Conservation (phyloP, 345 rosid species). For the Nephelium lappaceum region DNA sequence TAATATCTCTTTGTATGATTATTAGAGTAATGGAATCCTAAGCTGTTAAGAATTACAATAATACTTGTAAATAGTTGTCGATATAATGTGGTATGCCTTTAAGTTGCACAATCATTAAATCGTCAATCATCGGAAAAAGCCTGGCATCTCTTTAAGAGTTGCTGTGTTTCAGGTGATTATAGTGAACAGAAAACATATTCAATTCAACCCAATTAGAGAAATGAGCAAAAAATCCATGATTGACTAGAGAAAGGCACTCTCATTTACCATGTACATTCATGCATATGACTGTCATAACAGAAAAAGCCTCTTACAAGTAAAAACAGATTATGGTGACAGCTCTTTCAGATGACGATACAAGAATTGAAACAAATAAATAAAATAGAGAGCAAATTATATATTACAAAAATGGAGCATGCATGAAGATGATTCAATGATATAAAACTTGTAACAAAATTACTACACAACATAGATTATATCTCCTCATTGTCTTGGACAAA, state of each 20-base stretch:
- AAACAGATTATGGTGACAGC: neutral
- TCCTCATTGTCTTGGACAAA: conserved; percentile 23
- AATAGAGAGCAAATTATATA: neutral
- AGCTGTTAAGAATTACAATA: too few relatives aligned
- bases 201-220: neutral
- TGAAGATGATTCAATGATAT: neutral
- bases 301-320: too few relatives aligned
- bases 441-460: neutral
- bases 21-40: too few relatives aligned
- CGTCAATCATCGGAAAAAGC: too few relatives aligned
- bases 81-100: too few relatives aligned
- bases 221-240: too few relatives aligned
- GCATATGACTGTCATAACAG: neutral
- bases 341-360: too few relatives aligned
- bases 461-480: neutral
- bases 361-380: neutral
- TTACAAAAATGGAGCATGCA: neutral
- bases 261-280: neutral
- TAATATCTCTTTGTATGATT: too few relatives aligned
- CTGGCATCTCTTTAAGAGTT: neutral
- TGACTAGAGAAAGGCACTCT: too few relatives aligned
- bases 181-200: neutral
- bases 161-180: neutral
- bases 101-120: too few relatives aligned
- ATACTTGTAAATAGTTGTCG: too few relatives aligned